Conservation (phyloP, 2,329 filamentous ascomycete species). For the Scortechinia acanthostroma region DNA sequence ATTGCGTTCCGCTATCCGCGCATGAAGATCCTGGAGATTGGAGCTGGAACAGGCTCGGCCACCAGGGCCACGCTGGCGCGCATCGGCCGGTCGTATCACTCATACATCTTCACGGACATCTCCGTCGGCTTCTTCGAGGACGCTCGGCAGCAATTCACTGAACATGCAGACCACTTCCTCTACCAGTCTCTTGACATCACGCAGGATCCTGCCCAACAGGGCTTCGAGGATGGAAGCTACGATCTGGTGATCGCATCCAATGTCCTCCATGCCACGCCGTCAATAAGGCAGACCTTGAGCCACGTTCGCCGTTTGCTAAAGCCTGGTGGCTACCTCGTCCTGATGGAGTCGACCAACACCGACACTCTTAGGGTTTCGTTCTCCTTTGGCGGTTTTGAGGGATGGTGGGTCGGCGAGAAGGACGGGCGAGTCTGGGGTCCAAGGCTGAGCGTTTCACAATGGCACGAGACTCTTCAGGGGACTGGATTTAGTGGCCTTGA, state of each 20-base stretch:
- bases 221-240: conserved; percentile 18
- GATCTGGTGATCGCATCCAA: conserved; percentile 28
- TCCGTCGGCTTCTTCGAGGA: conserved; percentile 16
- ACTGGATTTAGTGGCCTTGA: conserved; percentile 15
- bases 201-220: conserved; percentile 17
- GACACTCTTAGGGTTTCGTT: conserved; percentile 6
- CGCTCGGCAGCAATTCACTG: conserved; percentile 15
- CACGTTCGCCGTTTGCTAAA: conserved; percentile 26
- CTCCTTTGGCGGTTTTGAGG: conserved; percentile 21
- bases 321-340: conserved; percentile 33
- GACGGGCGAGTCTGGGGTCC: conserved; percentile 12
- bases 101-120: conserved; percentile 14
- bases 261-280: conserved; percentile 23
- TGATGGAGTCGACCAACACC: conserved; percentile 28
- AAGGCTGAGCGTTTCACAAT: conserved; percentile 7
- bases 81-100: conserved; percentile 4
- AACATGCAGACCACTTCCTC: conserved; percentile 12
- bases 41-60: conserved; percentile 30
- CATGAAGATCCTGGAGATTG: conserved; percentile 29
- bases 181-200: conserved; percentile 22
- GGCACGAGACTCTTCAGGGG: conserved; percentile 12
- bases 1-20: conserved; percentile 28
- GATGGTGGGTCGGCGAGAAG: conserved; percentile 24
- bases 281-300: conserved; percentile 11
- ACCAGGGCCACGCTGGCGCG: conserved; percentile 22